These are phyloP conservation scores for Rubroboletus pulcherrimus DNA, from an alignment of 768 basidiomycete genomes.

Conservation along the genomic window DNA sequence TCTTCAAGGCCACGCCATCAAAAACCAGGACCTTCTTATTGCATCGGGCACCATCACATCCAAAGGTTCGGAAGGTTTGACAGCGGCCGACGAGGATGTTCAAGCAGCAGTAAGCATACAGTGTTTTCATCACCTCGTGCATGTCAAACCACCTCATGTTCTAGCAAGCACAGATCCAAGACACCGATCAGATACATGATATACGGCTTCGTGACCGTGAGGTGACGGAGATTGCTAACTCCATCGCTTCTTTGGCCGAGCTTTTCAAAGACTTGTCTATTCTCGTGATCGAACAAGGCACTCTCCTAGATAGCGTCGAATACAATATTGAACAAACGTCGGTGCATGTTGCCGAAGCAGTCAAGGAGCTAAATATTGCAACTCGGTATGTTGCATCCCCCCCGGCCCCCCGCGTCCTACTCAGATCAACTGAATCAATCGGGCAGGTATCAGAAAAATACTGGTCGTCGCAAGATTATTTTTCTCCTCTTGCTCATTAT, in stretches of 20 bases:
- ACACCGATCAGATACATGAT: constrained; percentile 38
- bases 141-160: constrained; percentile 10
- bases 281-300: constrained; percentile 97
- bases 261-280: constrained; percentile 93
- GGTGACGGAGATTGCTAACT: constrained; percentile 85
- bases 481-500: constrained; percentile 89
- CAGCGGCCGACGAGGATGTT: constrained; percentile 87
- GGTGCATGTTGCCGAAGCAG: constrained; percentile 76
- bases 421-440: background rate
- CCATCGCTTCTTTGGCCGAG: constrained; percentile 87
- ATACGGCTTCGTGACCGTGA: constrained; percentile 59
- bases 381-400: constrained; percentile 53
- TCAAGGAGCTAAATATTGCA: constrained; percentile 78
- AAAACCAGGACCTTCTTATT: constrained; percentile 90
- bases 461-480: constrained; percentile 90
- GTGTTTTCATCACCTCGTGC: constrained; percentile 11
- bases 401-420: background rate
- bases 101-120: constrained; percentile 67
- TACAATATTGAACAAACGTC: constrained; percentile 96
- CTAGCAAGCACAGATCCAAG: constrained; percentile 34
- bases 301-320: constrained; percentile 92
- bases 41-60: constrained; percentile 84
- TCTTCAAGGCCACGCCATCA: constrained; percentile 95
- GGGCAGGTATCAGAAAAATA: constrained; percentile 86
- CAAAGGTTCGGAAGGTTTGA: constrained; percentile 77